Conservation (phyloP, 805 yeast species). For the Sugiyamaella floridensis region DNA sequence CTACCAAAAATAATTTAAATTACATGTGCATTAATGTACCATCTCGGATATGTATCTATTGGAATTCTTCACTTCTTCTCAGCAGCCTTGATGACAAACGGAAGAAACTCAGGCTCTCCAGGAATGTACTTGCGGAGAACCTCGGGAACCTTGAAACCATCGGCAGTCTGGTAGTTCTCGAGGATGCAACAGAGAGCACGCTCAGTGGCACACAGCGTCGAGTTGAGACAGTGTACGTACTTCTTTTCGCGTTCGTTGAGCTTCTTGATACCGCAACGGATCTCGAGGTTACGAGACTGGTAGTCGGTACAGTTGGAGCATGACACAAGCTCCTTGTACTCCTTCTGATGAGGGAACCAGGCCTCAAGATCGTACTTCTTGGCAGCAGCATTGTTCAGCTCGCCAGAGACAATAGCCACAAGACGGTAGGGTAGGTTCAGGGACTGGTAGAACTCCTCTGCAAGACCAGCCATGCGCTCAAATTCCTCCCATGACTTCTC, state of each 20-base stretch:
- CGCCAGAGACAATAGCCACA: constrained; percentile 97
- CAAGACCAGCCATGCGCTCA: constrained; percentile 83
- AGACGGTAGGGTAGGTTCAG: constrained; percentile 93
- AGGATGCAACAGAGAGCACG: constrained; percentile 95
- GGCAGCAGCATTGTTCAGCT: constrained; percentile 97
- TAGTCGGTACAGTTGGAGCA: constrained; percentile 99
- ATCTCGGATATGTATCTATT: not conserved
- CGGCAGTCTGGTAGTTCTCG: constrained; percentile 97
- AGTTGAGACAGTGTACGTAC: constrained; percentile 97
- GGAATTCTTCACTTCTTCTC: constrained; percentile 31
- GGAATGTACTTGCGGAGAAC: constrained; percentile 95
- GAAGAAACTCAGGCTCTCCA: constrained; percentile 96
- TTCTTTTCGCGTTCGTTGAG: constrained; percentile 92
- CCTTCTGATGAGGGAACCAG: constrained; percentile 99
- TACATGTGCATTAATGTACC: no score
- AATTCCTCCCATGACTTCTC: constrained; percentile 97
- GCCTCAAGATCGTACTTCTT: constrained; percentile 98
- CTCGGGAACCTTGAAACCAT: constrained; percentile 88
- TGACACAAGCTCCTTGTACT: constrained; percentile 95
- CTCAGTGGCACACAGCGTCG: constrained; percentile 95
- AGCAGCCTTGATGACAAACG: constrained; percentile 83
- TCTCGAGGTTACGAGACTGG: constrained; percentile 97
- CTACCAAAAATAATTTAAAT: no score
- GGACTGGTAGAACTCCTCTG: constrained; percentile 90
- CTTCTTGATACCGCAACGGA: constrained; percentile 97